Conservation (phyloP, 1,139 yeast genomes). For the Candida pseudoviswanathii region DNA sequence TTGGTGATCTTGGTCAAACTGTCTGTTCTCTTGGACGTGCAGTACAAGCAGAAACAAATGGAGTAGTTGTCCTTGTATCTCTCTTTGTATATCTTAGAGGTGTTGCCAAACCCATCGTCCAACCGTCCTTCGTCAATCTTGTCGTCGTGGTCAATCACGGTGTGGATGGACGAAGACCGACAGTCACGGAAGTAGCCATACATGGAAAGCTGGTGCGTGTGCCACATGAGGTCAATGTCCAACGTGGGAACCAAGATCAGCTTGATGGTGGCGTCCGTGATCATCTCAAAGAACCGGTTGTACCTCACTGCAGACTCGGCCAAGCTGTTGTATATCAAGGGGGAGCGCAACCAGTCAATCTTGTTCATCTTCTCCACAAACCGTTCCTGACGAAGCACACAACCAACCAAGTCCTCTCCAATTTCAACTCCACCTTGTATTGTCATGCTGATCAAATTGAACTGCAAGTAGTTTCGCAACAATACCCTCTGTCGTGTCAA, state of each 20-base stretch:
- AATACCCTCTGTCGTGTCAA: conserved; percentile 14
- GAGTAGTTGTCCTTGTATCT: conserved; percentile 16
- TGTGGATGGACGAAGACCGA: conserved; percentile 8
- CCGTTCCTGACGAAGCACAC: conserved; percentile 32
- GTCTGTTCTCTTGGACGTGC: conserved; percentile 10
- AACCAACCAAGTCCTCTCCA: conserved; percentile 33
- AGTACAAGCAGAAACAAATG: conserved; percentile 19
- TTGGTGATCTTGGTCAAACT: conserved; percentile 1
- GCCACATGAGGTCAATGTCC: conserved; percentile 44
- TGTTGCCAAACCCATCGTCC: conserved; percentile 15
- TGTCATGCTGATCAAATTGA: conserved; percentile 25
- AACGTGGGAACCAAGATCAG: conserved; percentile 36
- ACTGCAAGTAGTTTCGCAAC: conserved; percentile 16
- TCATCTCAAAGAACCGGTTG: conserved; percentile 20
- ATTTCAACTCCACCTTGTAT: conserved; percentile 18
- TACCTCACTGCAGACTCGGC: conserved; percentile 28
- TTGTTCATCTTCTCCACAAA: conserved; percentile 33
- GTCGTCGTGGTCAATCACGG: conserved; percentile 19
- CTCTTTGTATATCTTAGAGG: conserved; percentile 16
- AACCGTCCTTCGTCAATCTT: conserved; percentile 16
- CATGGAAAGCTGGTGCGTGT: conserved; percentile 37
- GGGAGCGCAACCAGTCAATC: conserved; percentile 31
- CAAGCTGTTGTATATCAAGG: conserved; percentile 21
- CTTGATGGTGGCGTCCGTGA: conserved; percentile 11
- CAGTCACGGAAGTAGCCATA: conserved; percentile 26